Percentiles rank a stretch among this genome's conserved stretches.
Conservation (phyloP, 768 basidiomycete species). For the Pleurotus sapidus region DNA sequence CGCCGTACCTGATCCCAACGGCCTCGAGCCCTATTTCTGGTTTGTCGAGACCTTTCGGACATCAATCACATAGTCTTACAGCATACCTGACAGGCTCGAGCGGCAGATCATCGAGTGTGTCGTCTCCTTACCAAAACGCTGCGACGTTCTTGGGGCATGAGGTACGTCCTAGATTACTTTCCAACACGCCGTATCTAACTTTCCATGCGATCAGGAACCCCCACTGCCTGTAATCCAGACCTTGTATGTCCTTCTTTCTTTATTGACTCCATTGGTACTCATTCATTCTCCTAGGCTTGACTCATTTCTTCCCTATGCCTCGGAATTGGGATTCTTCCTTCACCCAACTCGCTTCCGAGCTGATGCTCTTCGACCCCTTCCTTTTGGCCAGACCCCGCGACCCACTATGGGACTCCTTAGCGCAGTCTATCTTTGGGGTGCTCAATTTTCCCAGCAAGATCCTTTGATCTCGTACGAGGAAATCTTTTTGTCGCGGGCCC, state of each 20-base stretch:
- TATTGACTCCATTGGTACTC: conserved; percentile 8
- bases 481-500: conserved; percentile 46
- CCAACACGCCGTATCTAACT: conserved; percentile 1
- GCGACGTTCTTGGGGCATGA: conserved; percentile 37
- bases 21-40: conserved; percentile 46
- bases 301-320: conserved; percentile 53
- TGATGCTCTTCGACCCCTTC: conserved; percentile 43
- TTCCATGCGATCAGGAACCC: conserved; percentile 30
- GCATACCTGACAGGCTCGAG: conserved; percentile 40
- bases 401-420: conserved; percentile 49
- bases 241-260: conserved; percentile 29
- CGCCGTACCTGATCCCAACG: conserved; percentile 12
- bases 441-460: conserved; percentile 44
- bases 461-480: conserved; percentile 37
- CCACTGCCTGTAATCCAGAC: conserved; percentile 31
- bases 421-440: conserved; percentile 51
- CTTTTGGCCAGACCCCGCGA: conserved; percentile 43
- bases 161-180: conserved; percentile 22
- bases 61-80: conserved; percentile 32
- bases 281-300: conserved; percentile 41
- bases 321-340: conserved; percentile 69
- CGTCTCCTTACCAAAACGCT: conserved; percentile 29
- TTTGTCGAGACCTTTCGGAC: conserved; percentile 38
- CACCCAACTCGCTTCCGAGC: conserved; percentile 43
- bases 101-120: conserved; percentile 34